A percentile compares a stretch with the other conserved stretches of the same genome.
Evolutionary conservation across 768 basidiomycete genomes (phyloP).

Genomic region (Mycena maculata): DNA sequence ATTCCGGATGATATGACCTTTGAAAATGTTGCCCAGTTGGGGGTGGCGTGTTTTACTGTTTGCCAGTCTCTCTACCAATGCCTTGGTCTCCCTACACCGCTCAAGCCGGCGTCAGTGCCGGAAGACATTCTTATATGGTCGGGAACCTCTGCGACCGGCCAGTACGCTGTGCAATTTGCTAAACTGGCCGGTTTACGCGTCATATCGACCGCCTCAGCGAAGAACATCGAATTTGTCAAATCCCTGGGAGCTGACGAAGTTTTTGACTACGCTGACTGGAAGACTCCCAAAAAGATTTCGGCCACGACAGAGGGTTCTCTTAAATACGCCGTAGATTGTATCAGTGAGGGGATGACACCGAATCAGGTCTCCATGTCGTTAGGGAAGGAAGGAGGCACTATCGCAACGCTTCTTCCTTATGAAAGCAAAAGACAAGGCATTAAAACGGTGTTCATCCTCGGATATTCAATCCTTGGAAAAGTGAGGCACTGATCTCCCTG

Average conservation of each 20-base stretch:
- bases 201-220: no score
- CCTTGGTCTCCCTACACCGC: no score
- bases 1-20: background rate
- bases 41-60: background rate
- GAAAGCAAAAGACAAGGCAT: conserved; percentile 30
- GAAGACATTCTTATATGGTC: conserved; percentile 35
- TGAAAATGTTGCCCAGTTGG: background rate
- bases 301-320: conserved; percentile 39
- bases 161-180: conserved; percentile 22
- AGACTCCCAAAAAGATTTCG: conserved; percentile 6
- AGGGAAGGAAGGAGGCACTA: conserved; percentile 38
- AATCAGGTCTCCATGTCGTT: conserved; percentile 38
- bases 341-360: conserved; percentile 41
- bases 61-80: no score
- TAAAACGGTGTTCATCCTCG: conserved; percentile 32
- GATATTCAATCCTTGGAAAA: conserved; percentile 37
- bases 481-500: conserved; percentile 5
- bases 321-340: conserved; percentile 42
- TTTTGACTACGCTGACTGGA: no score
- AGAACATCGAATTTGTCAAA: no score
- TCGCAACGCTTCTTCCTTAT: conserved; percentile 41
- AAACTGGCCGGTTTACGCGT: no score
- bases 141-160: conserved; percentile 40
- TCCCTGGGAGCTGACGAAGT: no score
- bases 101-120: background rate